Evolutionary conservation across 331 rosid species (phyloP).

Genomic region (Quercus phellos): DNA sequence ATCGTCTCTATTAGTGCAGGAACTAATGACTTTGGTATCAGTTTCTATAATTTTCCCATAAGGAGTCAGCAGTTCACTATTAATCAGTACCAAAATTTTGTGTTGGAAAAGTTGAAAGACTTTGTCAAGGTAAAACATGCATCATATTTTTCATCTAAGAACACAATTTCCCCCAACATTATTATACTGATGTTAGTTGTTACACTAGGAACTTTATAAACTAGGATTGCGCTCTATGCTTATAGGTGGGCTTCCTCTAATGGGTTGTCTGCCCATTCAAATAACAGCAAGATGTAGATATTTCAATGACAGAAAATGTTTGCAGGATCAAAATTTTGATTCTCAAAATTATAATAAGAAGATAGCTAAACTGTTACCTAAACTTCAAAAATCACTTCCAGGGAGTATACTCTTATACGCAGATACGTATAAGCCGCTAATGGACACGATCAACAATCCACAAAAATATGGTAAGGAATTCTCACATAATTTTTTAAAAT

Average conservation of each 20-base stretch:
- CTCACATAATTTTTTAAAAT: too few relatives aligned
- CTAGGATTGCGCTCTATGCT: constrained; percentile 55
- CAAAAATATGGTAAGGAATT: constrained; percentile 36
- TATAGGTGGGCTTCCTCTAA: constrained; percentile 48
- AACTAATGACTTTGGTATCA: constrained; percentile 49
- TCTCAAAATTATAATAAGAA: constrained; percentile 44
- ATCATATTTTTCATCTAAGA: not conserved
- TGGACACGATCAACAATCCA: constrained; percentile 47
- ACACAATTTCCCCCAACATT: not conserved
- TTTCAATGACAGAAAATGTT: constrained; percentile 26
- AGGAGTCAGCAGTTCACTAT: constrained; percentile 39
- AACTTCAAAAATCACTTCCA: constrained; percentile 32
- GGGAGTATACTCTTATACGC: constrained; percentile 39
- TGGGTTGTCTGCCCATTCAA: constrained; percentile 74
- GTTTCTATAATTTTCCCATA: constrained; percentile 45
- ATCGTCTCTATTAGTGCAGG: constrained; percentile 50
- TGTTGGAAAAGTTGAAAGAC: constrained; percentile 30
- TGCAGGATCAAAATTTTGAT: constrained; percentile 48
- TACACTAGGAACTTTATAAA: constrained; percentile 43
- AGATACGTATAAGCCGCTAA: constrained; percentile 31
- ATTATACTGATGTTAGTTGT: not conserved
- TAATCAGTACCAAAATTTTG: constrained; percentile 49
- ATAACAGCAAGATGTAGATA: constrained; percentile 20
- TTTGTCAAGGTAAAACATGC: constrained; percentile 42
- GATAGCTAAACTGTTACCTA: constrained; percentile 22